Base-by-base conservation (phyloP, 148 eudicot genomes). In the Spergularia marina region DNA sequence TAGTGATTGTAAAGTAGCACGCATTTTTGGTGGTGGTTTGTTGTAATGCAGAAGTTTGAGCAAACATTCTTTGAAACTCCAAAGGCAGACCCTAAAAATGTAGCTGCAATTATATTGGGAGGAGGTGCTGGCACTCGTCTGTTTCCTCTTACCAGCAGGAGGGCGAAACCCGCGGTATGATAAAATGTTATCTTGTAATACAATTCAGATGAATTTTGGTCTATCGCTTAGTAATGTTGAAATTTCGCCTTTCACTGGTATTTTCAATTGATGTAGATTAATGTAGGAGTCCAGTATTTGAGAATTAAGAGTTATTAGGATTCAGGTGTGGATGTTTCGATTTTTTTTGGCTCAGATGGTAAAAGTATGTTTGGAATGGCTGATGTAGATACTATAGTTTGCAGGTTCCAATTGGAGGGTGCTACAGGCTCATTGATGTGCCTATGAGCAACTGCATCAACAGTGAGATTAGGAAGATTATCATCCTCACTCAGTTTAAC, bases 361-460 rank as follows among this genome's bases (percentile, higher is more conserved):
- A 6, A 63, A 14, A 10, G 12, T 65, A 23, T 61, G 65, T 73
- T 64, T 17, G 41, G 57, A 49, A 34, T 71, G 77, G 16, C 47
- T 77, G 71, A 80, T 51, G 53, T 66, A 34, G 53, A 44, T 57
- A 13, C 52, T 72, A 25, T 61, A 72, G 20, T 64, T 64, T 85
- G 71, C 80, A 95, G 97, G 98, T 95, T 64, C 98, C 98, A 4
- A 86, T 95, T 55, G 97, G 97, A 72, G 98, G 98, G 55, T 95
- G 98, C 78, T 95, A 92, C 73, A 86, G 97, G 83, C 90, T 95
- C 20, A 89, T 95, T 75, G 97, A 95, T 79, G 92, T 95, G 55
- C 98, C 98, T 15, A 92, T 95, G 98, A 95, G 98, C 77, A 95
- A 92, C 75, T 94, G 97, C 83, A 90, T 94, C 77, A 94, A 94